Percentiles rank a stretch among this genome's conserved stretches.
phyloP scores from a whole-genome alignment of 129 eudicot species.

The Flaveria bidentis region DNA sequence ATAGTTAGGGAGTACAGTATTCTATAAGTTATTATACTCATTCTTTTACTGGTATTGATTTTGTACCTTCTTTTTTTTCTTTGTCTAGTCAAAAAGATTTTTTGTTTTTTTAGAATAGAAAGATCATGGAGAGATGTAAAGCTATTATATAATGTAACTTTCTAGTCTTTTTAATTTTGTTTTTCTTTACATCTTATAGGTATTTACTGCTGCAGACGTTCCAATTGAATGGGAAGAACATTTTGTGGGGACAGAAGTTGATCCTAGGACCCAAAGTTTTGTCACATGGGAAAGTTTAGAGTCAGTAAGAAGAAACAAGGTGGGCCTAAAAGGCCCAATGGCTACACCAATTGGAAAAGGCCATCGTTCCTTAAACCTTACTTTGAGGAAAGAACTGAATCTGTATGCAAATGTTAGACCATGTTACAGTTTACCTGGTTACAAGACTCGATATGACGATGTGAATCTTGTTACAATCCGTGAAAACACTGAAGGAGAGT shows the following conservation, averaged over 20 bases:
- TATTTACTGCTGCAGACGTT: slow-evolving; percentile 77
- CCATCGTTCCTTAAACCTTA: slow-evolving; percentile 95
- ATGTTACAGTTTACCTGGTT: slow-evolving; percentile 95
- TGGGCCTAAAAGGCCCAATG: slow-evolving; percentile 97
- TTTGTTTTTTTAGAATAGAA: background rate
- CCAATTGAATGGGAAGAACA: slow-evolving; percentile 99
- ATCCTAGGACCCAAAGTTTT: slow-evolving; percentile 95
- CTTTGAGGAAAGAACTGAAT: slow-evolving; percentile 90
- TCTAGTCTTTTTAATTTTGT: background rate
- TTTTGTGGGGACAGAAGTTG: slow-evolving; percentile 81
- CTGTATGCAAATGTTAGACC: slow-evolving; percentile 98
- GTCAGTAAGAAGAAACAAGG: slow-evolving; percentile 77
- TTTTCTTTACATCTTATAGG: slow-evolving; percentile 37
- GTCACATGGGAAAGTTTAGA: slow-evolving; percentile 98
- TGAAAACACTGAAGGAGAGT: slow-evolving; percentile 98
- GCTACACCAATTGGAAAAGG: slow-evolving; percentile 99
- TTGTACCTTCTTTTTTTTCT: background rate
- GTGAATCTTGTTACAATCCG: slow-evolving; percentile 90
- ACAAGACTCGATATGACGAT: slow-evolving; percentile 93
- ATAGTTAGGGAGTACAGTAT: background rate
- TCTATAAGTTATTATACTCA: background rate
- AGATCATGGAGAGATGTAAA: background rate
- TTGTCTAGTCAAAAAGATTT: background rate
- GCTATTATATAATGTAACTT: background rate
- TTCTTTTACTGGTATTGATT: background rate